Evolutionary conservation across 352 stramenopile genomes (phyloP), one percentile per base, ranked within the genome.

Genomic region (Lagenidium sp.): DNA sequence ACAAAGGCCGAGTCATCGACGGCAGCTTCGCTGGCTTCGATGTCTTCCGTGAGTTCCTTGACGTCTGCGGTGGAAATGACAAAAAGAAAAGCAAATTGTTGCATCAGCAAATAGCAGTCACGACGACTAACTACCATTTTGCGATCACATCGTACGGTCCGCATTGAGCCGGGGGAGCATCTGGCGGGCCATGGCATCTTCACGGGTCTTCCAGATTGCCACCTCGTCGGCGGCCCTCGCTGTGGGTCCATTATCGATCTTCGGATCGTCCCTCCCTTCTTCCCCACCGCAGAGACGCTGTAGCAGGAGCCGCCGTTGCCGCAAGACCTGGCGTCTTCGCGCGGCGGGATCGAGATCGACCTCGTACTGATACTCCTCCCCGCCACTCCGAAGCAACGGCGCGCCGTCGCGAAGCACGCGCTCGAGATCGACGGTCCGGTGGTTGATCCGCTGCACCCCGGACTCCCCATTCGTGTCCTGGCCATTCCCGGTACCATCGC

Each of bases 351-450:
- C 76, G 26, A 85, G 30, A 25, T 88, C 72, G 5, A 63, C 73
- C 22, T 56, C 23, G 54, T 90, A 93, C 40, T 68, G 50, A 42
- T 93, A 93, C 49, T 90, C 81, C 53, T 93, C 73, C 21, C 81
- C 81, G 19, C 81, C 81, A 39, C 71, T 90, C 7, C 77, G 68
- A 22, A 93, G 36, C 26, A 93, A 34, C 20, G 81, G 76, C 11
- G 75, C 71, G 4, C 75, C 81, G 15, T 87, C 57, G 1, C 41
- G 44, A 34, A 93, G 62, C 39, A 93, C 73, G 1, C 55, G 51
- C 0, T 50, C 34, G 12, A 93, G 57, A 36, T 85, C 50, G 19
- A 93, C 75, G 0, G 59, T 78, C 29, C 69, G 53, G 25, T 79
- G 62, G 38, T 70, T 82, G 6, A 85, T 57, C 29, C 56, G 63